Evolutionary conservation across 768 basidiomycete species (phyloP).

Genomic region (Tylopilus vinaceipallidus): DNA sequence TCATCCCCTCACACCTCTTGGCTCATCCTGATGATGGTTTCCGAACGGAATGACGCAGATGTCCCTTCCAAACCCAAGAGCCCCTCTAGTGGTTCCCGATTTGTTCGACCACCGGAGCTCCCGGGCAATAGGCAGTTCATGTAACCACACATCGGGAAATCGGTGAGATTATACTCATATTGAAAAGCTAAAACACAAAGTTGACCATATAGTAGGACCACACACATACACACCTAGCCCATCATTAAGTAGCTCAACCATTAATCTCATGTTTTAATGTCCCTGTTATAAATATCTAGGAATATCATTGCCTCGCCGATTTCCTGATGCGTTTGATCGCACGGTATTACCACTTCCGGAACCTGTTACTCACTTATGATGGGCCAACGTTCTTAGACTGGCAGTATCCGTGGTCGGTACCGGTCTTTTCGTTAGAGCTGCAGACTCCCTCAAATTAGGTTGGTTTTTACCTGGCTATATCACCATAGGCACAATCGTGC

Average conservation of each 20-base stretch:
- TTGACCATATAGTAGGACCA: too few species aligned
- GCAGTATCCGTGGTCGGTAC: slow-evolving; percentile 59
- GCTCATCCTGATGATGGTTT: slow-evolving; percentile 3
- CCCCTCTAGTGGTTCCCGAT: slow-evolving; percentile 13
- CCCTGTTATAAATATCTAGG: too few species aligned
- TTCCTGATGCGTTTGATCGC: too few species aligned
- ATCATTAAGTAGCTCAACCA: slow-evolving; percentile 68
- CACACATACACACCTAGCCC: too few species aligned
- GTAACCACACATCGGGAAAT: slow-evolving; percentile 76
- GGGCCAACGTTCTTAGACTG: slow-evolving; percentile 6
- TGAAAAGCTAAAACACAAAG: too few species aligned
- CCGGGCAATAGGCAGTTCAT: slow-evolving; percentile 66
- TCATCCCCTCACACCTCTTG: background rate
- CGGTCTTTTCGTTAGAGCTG: slow-evolving; percentile 73
- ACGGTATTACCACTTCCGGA: too few species aligned
- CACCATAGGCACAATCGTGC: slow-evolving; percentile 64
- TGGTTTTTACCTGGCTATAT: slow-evolving; percentile 74
- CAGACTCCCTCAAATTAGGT: slow-evolving; percentile 49
- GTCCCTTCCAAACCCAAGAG: slow-evolving; percentile 1
- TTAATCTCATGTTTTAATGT: too few species aligned
- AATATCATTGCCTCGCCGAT: too few species aligned
- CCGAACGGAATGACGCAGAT: slow-evolving; percentile 19
- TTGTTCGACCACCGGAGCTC: slow-evolving; percentile 26
- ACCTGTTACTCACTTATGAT: background rate
- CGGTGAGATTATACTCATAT: too few species aligned